phyloP scores from a whole-genome alignment of 768 basidiomycete genomes.

The Kwoniella botswanensis region DNA sequence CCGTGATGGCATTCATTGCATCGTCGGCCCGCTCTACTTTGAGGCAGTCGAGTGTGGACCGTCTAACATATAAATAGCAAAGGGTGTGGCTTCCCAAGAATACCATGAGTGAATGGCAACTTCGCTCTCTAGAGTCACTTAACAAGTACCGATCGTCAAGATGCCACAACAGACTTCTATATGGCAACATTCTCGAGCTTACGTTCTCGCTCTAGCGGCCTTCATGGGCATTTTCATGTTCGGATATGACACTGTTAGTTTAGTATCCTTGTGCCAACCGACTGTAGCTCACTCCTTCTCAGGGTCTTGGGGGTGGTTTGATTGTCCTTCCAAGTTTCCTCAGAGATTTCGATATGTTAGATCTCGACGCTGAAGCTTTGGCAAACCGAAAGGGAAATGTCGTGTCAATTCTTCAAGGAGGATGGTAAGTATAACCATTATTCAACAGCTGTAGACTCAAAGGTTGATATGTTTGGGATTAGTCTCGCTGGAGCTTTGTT shows the following conservation, averaged over 20 bases:
- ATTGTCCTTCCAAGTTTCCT: conserved; percentile 69
- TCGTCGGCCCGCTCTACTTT: too few species aligned
- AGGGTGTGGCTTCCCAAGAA: too few species aligned
- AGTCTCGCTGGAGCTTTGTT: conserved; percentile 81
- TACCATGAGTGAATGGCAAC: too few species aligned
- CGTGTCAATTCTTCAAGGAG: conserved; percentile 76
- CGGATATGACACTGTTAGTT: conserved; percentile 65
- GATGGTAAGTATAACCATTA: conserved; percentile 61
- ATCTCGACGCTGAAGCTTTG: conserved; percentile 57
- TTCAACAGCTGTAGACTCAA: too few species aligned
- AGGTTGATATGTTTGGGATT: not conserved
- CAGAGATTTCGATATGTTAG: conserved; percentile 66
- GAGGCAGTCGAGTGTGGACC: too few species aligned
- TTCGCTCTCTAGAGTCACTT: too few species aligned
- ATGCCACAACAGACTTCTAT: not conserved
- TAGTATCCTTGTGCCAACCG: not conserved
- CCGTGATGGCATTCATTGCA: too few species aligned
- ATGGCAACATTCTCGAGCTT: conserved; percentile 35
- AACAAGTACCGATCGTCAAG: not conserved
- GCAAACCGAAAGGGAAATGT: conserved; percentile 75
- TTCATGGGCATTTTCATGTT: conserved; percentile 60
- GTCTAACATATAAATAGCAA: too few species aligned
- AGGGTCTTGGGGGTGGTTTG: conserved; percentile 71
- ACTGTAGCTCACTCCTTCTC: not conserved
- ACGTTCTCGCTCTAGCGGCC: conserved; percentile 34